Conservation (phyloP, 2,329 filamentous ascomycete species). For the Thyridium curvatum region DNA sequence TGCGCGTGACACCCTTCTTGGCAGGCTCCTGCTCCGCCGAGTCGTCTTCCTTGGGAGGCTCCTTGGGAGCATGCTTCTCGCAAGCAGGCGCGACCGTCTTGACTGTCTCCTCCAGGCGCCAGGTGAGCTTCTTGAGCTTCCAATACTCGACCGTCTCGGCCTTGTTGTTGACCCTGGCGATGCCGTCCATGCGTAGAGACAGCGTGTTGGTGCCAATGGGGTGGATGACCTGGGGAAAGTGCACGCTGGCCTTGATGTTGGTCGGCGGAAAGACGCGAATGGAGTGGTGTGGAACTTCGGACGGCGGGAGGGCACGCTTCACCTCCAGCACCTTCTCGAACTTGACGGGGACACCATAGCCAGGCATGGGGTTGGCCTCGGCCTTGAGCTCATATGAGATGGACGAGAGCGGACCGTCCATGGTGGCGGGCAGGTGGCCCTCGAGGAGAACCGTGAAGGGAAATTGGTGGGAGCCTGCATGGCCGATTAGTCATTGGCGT, state of each 20-base stretch:
- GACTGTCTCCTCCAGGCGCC: slow-evolving; percentile 86
- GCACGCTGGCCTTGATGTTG: slow-evolving; percentile 80
- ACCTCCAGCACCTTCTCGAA: slow-evolving; percentile 65
- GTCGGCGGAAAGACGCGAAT: slow-evolving; percentile 95
- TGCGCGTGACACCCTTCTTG: slow-evolving; percentile 65
- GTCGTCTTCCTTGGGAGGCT: slow-evolving; percentile 29
- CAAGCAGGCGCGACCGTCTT: slow-evolving; percentile 77
- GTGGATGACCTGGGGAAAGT: slow-evolving; percentile 77
- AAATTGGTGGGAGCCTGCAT: slow-evolving; percentile 62
- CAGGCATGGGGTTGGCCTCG: slow-evolving; percentile 53
- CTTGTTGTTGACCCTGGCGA: slow-evolving; percentile 65
- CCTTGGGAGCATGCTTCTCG: slow-evolving; percentile 60
- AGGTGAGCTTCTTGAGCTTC: slow-evolving; percentile 86
- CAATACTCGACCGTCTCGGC: slow-evolving; percentile 71
- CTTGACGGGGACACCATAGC: slow-evolving; percentile 42
- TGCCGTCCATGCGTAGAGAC: slow-evolving; percentile 76
- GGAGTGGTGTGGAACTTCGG: slow-evolving; percentile 78
- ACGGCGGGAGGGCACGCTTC: slow-evolving; percentile 67
- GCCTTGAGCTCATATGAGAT: slow-evolving; percentile 77
- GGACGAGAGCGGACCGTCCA: slow-evolving; percentile 64
- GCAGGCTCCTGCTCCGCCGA: slow-evolving; percentile 31
- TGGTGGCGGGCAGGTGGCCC: slow-evolving; percentile 79
- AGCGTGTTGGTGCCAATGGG: slow-evolving; percentile 79
- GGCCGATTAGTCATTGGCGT: slow-evolving; percentile 3
- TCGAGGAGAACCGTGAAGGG: slow-evolving; percentile 85